Base-by-base conservation (phyloP, 1,284 basidiomycete genomes). In the Apiotrichum siamense region DNA sequence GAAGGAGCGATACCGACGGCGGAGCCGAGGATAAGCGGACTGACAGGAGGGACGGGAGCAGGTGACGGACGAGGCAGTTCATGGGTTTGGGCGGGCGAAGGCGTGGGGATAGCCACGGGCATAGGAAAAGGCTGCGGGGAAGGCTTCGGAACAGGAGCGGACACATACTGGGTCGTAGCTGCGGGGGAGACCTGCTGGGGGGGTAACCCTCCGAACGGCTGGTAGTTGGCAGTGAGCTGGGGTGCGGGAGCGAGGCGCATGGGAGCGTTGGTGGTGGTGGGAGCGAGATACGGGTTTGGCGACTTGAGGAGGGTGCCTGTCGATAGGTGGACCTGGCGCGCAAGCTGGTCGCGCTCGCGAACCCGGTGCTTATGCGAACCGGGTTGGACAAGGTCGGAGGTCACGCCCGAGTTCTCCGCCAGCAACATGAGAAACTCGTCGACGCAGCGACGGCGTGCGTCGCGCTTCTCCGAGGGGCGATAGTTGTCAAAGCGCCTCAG, bases 351-450 rank as follows among this genome's bases (percentile, higher is more conserved):
- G 18, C 41, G 41, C 27, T 43, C 41, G 15, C 18, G 18, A 3
- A 20, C 27, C 4, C 41, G 41, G 27, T 32, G 18, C 18, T 17
- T n/a, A 7, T 43, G 41, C 15, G 41, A n/a, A 3, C 41, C 41
- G 18, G 41, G 41, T 1, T 18, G n/a, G 26, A 43, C 41, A 20
- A 43, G 41, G 41, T 43, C 41, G 27, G 41, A 13, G 5, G 18
- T 31, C 17, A 43, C 41, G 29, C 27, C 27, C 12, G 24, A n/a
- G 27, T 43, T 43, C 29, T 43, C 41, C 12, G 41, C 41, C 9
- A 43, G 7, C 9, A 43, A 20, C 41, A 43, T 43, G 20, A 43
- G 29, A 12, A 43, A 43, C 41, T 43, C 41, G 41, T 43, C 27
- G 29, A 43, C 41, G 18, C 27, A 31, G 41, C 41, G 41, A 10